These are phyloP conservation scores for Pichia kudriavzevii DNA, from an alignment of 1,139 yeast genomes.

Conservation along the genomic window DNA sequence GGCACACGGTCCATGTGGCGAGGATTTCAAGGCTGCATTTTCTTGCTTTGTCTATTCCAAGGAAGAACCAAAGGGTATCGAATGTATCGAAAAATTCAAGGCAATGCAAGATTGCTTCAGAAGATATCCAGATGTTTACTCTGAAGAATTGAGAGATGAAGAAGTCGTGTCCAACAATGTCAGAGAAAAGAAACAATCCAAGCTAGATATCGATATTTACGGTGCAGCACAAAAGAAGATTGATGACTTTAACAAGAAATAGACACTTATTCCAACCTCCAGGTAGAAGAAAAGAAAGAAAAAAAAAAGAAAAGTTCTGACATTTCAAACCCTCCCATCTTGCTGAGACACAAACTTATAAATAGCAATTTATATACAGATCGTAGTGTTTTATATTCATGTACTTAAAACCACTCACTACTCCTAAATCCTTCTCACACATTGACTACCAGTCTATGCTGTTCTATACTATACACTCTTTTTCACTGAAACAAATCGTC, in stretches of 20 bases:
- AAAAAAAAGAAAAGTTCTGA: no score
- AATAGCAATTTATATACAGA: no score
- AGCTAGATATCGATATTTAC: conserved; percentile 13
- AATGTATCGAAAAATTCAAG: conserved; percentile 87
- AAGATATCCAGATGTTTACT: conserved; percentile 86
- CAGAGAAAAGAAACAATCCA: conserved; percentile 25
- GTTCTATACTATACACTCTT: no score
- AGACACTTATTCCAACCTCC: no score
- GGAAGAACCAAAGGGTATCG: conserved; percentile 95
- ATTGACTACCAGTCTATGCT: no score
- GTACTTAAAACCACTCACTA: no score
- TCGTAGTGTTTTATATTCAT: no score
- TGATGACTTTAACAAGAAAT: conserved; percentile 16
- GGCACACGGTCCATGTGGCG: conserved; percentile 99
- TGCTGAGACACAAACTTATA: no score
- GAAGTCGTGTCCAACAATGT: conserved; percentile 33
- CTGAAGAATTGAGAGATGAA: conserved; percentile 81
- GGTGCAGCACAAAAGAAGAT: conserved; percentile 18
- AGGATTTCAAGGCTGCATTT: conserved; percentile 93
- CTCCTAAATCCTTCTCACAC: no score
- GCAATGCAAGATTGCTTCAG: conserved; percentile 95
- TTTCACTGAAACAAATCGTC: no score
- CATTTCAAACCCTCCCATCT: no score
- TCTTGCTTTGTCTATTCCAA: conserved; percentile 93
- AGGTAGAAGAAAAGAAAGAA: no score